phyloP scores from a whole-genome alignment of 2,329 filamentous ascomycete genomes.

The Drechslerella coelobrocha region DNA sequence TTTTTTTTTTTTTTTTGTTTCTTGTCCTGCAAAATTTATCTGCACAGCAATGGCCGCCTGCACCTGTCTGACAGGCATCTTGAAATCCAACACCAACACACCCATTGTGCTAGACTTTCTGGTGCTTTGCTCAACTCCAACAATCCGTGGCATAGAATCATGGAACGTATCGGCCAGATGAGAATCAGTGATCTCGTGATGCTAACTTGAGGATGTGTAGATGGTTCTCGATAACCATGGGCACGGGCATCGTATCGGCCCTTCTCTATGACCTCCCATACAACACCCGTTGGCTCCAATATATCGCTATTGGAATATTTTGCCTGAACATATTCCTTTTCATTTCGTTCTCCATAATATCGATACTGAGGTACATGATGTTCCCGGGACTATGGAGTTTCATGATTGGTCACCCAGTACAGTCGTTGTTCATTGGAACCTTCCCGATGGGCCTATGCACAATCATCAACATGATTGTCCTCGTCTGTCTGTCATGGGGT shows the following conservation, averaged over 20 bases:
- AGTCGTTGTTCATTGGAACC: slow-evolving; percentile 73
- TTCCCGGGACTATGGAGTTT: slow-evolving; percentile 71
- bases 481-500: slow-evolving; percentile 69
- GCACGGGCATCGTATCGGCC: slow-evolving; percentile 71
- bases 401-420: slow-evolving; percentile 71
- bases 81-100: slow-evolving; percentile 6
- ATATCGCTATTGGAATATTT: slow-evolving; percentile 69
- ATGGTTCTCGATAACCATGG: slow-evolving; percentile 71
- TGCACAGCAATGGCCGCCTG: too few species aligned
- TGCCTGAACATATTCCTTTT: slow-evolving; percentile 68
- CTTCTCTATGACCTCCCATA: slow-evolving; percentile 70
- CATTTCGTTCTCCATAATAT: slow-evolving; percentile 63
- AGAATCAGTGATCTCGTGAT: too few species aligned
- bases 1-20: not conserved
- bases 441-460: slow-evolving; percentile 74
- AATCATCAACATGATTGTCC: slow-evolving; percentile 70
- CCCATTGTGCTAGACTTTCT: not conserved
- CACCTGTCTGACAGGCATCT: too few species aligned
- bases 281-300: slow-evolving; percentile 66
- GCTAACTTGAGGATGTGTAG: slow-evolving; percentile 54
- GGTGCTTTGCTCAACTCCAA: too few species aligned
- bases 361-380: slow-evolving; percentile 67
- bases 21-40: too few species aligned
- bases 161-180: too few species aligned
- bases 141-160: too few species aligned